Base-by-base conservation (phyloP, 2,329 filamentous ascomycete genomes). In the Lachnum nothofagi region DNA sequence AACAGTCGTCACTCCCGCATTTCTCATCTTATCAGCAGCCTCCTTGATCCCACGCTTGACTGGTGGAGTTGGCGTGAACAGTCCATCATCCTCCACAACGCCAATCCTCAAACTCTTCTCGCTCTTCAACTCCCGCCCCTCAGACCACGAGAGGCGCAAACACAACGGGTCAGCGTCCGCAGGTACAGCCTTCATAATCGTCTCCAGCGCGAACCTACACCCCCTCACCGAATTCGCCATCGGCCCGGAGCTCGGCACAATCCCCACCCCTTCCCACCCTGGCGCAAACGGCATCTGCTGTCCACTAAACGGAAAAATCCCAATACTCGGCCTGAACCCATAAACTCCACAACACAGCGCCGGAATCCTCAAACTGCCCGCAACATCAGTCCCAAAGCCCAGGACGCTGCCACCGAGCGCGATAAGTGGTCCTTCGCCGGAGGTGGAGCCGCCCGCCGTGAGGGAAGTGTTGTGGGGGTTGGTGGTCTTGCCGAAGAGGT, bases 371-470 rank as follows among this genome's bases (percentile, higher is more conserved):
- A 71, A 64, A 34, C 68, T 70, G 7, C 70, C 70, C 1, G 66
- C 71, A 23, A 73, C 69, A 37, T 74, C 71, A 27, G 68, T 66
- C 3, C 72, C 72, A 25, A 73, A 56, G 0, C 71, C 69, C 4
- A 74, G 29, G 1, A 69, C 52, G 22, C 68, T 69, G 22, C 72
- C 72, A 2, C 69, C 63, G 29, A 72, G 62, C 1, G 67, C 70
- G 2, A 73, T 37, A 0, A 73, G 55, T 0, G 72, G 70, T 24
- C 73, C 80, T 62, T 85, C 82, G 9, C 83, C 83, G 9, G 83
- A 82, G 0, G 77, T 78, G 6, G 72, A 76, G 3, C 83, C 82
- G 9, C 83, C 82, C 0, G 78, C 75, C 0, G 78, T 81, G 17
- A 79, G 68, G 14, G 70, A 67, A 5, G 74, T 68, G 47, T 82